Evolutionary conservation across 179 eudicot species (phyloP).

Genomic region (Gypsophila paniculata): DNA sequence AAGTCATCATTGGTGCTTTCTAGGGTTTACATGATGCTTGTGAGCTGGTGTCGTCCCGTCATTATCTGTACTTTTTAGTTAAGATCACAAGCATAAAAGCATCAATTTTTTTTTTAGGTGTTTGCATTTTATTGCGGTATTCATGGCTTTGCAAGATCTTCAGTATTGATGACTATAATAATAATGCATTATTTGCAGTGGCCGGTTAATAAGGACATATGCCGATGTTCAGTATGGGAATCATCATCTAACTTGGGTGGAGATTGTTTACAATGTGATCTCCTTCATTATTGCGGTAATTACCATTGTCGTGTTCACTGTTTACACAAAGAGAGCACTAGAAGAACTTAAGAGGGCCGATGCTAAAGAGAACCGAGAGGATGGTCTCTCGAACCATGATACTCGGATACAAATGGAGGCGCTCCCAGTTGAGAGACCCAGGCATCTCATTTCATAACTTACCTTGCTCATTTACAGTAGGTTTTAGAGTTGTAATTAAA

Average conservation of each 20-base stretch:
- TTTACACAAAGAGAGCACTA: slow-evolving; percentile 78
- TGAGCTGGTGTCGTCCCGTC: not conserved
- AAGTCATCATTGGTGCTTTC: not conserved
- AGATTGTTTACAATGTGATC: slow-evolving; percentile 72
- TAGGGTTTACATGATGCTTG: not conserved
- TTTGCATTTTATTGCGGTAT: not conserved
- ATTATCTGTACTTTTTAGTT: not conserved
- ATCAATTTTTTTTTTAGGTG: not conserved
- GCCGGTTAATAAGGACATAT: slow-evolving; percentile 71
- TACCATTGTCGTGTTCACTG: slow-evolving; percentile 56
- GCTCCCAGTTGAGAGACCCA: slow-evolving; percentile 54
- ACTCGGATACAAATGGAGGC: slow-evolving; percentile 45
- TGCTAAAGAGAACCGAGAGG: slow-evolving; percentile 23
- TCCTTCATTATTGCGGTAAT: slow-evolving; percentile 67
- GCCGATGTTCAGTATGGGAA: slow-evolving; percentile 82
- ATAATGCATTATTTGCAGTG: slow-evolving; percentile 44
- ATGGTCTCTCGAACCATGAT: slow-evolving; percentile 23
- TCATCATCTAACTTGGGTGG: slow-evolving; percentile 71
- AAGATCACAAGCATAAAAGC: not conserved
- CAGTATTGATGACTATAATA: slow-evolving; percentile 1
- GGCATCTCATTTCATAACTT: slow-evolving; percentile 23
- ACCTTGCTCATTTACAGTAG: slow-evolving; percentile 4
- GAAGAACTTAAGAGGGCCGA: slow-evolving; percentile 53
- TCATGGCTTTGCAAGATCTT: too few species aligned
- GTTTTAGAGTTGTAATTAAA: slow-evolving; percentile 37